Evolutionary conservation across 1,284 basidiomycete genomes (phyloP), one percentile per base, ranked within the genome.

Genomic region (Moniliophthora roreri): DNA sequence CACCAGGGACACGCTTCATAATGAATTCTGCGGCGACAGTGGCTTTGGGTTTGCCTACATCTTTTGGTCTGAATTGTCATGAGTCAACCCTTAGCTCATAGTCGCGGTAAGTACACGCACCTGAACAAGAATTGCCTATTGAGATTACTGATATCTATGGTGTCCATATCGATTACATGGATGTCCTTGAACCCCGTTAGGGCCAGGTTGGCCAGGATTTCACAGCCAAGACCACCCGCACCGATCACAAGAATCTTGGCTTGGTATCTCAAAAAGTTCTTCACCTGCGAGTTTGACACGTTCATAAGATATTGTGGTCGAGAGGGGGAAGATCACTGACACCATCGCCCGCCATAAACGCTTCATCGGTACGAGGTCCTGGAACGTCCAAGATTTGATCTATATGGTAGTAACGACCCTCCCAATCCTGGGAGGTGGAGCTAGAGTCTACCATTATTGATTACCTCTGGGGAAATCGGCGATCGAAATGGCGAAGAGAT

Each of bases 91-190:
- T 4, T 13, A 15, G 13, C 10, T 11, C 2, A 49, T 9, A 15
- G 24, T 24, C 36, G 10, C n/a, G 37, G 48, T 52, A n/a, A 53
- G 3, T 21, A n/a, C 9, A 63, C 79, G 51, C 61, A 93, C 95
- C 96, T 82, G 76, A 99, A 99, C 41, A 99, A 77, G 70, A 99
- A 99, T 71, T 99, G 97, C 42, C 97, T 84, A 72, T 99, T 99
- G 61, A 99, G 79, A 67, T 99, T 99, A 64, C 94, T 97, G 63
- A 99, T 93, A 70, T 99, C 97, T 69, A 99, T 99, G 4, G 96
- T 98, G 76, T 99, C 97, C 96, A 99, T 99, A 77, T 99, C 97
- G 67, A 99, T 99, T 61, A 99, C 95, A 76, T 99, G 93, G 58
- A 99, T 97, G 66, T 99, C 90, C 67, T 89, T 91, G 82, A 99